Base-by-base conservation (phyloP, 805 yeast species). In the Yarrowia alimentaria region DNA sequence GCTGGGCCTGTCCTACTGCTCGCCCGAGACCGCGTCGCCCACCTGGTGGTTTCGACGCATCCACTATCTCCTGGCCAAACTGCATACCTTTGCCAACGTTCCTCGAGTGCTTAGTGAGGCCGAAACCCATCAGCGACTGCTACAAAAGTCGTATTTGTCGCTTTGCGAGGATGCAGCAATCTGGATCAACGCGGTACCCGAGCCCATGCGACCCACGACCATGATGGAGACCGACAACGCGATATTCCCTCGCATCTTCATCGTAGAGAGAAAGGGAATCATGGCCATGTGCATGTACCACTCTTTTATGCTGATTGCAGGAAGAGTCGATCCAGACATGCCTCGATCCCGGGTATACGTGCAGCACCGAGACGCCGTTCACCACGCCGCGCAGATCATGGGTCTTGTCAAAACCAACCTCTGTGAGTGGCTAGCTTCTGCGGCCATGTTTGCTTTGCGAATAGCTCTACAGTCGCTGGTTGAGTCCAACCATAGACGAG, bases 241-340 rank as follows among this genome's bases (percentile, higher is more conserved):
- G 19, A 32, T 40, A 10, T 40, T 40, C 17, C 47, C 47, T 7
- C 13, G 19, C 8, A 28, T 40, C 3, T 28, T 26, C 33, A 26
- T 40, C 19, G 47, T 40, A 7, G 47, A 40, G 11, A 10, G 25
- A 18, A 40, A 40, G 16, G 47, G 47, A 10, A 19, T 28, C 19
- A 40, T 29, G 3, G 47, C 47, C 4, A 40, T 40, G 47, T 40
- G 47, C 33, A 40, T 40, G 47, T 40, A 40, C 20, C 47, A 40
- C 11, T 19, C 47, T 5, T 40, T 40, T 14, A 40, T 40, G 47
- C 8, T 40, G 13, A 40, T 40, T 9, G 47, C 47, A 3, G 17
- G 6, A 5, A 13, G 12, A 2, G 24, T 28, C 7, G 33, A 40
- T 10, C 47, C 47, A 12, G 12, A 16, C 6, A 6, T 26, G 19